phyloP scores from a whole-genome alignment of 352 stramenopile genomes.

The Phytophthora niederhauseri region DNA sequence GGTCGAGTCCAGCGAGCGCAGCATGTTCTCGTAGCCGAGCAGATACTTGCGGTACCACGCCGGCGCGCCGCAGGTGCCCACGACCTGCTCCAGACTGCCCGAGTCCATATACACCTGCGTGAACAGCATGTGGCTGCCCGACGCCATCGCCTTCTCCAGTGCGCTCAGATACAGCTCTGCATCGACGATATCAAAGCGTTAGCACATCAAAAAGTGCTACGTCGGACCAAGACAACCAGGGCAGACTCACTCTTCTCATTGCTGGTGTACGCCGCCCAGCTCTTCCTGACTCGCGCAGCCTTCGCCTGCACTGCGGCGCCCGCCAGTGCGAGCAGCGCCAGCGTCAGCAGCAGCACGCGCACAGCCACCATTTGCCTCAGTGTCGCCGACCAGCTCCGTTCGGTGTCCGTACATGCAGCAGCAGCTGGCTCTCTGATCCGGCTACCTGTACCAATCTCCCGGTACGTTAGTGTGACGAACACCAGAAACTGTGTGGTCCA shows the following conservation, averaged over 20 bases:
- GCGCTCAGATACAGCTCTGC: conserved; percentile 55
- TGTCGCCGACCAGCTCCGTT: background rate
- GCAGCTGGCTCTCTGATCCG: conserved; percentile 28
- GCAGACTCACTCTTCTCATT: conserved; percentile 38
- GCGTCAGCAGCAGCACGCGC: conserved; percentile 18
- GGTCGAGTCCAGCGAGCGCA: conserved; percentile 48
- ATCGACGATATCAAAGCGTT: background rate
- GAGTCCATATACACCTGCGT: conserved; percentile 62
- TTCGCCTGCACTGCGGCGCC: conserved; percentile 3
- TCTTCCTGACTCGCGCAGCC: conserved; percentile 36
- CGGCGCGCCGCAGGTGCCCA: conserved; percentile 52
- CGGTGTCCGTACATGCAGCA: conserved; percentile 24
- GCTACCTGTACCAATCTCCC: conserved; percentile 11
- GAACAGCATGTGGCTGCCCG: conserved; percentile 57
- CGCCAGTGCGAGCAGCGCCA: conserved; percentile 19
- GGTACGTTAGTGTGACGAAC: conserved; percentile 17
- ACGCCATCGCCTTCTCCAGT: conserved; percentile 56
- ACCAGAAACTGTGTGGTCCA: background rate
- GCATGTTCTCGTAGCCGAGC: conserved; percentile 74
- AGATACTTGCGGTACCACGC: conserved; percentile 77
- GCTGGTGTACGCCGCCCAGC: conserved; percentile 34
- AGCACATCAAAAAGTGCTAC: background rate
- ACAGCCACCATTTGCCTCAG: conserved; percentile 3
- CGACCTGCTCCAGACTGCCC: conserved; percentile 41
- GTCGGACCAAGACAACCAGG: background rate